Evolutionary conservation across 768 basidiomycete genomes (phyloP).

Genomic region (Mycena pura): DNA sequence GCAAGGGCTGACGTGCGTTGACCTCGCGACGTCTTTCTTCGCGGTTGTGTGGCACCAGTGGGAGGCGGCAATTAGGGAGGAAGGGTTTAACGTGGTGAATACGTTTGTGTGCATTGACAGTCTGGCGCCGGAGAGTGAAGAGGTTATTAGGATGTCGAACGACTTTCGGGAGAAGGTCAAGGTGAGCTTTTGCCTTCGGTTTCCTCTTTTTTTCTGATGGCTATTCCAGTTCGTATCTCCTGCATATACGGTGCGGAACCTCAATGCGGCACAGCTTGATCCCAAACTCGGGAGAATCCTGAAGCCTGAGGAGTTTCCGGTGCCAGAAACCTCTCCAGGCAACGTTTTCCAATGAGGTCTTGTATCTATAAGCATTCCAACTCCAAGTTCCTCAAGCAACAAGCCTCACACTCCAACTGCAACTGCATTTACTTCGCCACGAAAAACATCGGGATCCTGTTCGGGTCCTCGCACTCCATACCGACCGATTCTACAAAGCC

Average conservation of each 20-base stretch:
- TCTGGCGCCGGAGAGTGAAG: slow-evolving; percentile 14
- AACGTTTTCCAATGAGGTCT: too few relatives aligned
- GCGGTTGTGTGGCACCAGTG: slow-evolving; percentile 22
- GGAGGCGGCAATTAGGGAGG: slow-evolving; percentile 16
- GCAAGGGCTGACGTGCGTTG: slow-evolving; percentile 8
- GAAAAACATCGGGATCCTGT: slow-evolving; percentile 14
- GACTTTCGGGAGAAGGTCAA: slow-evolving; percentile 14
- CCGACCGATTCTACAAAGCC: slow-evolving; percentile 25
- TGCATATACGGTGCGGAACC: slow-evolving; percentile 15
- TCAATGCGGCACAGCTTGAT: slow-evolving; percentile 16
- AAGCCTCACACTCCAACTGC: too few relatives aligned
- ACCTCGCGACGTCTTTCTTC: slow-evolving; percentile 15
- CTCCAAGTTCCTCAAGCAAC: neutral
- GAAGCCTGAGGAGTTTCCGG: slow-evolving; percentile 10
- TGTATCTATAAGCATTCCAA: too few relatives aligned
- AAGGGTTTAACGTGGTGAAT: slow-evolving; percentile 25
- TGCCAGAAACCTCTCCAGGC: neutral
- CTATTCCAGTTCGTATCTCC: slow-evolving; percentile 18
- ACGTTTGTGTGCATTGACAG: slow-evolving; percentile 20
- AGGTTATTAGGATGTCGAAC: neutral
- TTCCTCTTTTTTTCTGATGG: neutral
- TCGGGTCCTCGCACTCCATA: slow-evolving; percentile 12
- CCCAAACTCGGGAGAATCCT: slow-evolving; percentile 25
- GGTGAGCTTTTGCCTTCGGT: neutral
- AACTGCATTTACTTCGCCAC: slow-evolving; percentile 6